Base-by-base conservation (phyloP, 2,329 filamentous ascomycete genomes). In the Sclerotinia nivalis region DNA sequence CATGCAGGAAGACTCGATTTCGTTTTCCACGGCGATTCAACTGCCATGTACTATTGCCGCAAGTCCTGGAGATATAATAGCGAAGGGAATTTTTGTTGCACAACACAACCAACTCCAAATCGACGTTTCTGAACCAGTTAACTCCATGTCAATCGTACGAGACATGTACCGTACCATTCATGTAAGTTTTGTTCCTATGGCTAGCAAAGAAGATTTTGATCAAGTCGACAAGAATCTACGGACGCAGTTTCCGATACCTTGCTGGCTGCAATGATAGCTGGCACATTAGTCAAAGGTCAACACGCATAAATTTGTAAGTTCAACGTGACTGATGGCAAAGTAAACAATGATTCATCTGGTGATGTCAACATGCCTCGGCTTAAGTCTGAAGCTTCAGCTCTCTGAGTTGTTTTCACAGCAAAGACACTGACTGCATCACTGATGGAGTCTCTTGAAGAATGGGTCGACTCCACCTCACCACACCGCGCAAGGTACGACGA, bases 361-460 rank as follows among this genome's bases (percentile, higher is more conserved):
- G n/a, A 45, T 60, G 37, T 40, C 61, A 64, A 64, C 15, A 64
- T 52, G 31, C 61, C 61, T 64, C 61, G 31, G 61, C 22, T 12
- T 12, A 37, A 64, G n/a, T 52, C 34, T 50, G 8, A 52, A 28
- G 25, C 18, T 25, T 15, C 37, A 64, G 61, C 15, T 52, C 45
- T 62, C 45, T 64, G 61, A 64, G 61, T 64, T 64, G 61, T 64
- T 52, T 64, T 34, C 34, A 28, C 61, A 64, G 60, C 47, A 40
- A 28, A 40, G 56, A 59, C 34, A 25, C 13, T 43, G 40, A 28
- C 37, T 52, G 31, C 47, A 50, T 50, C 31, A 37, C 45, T 64
- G 60, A 64, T 40, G 13, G 25, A 52, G 61, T 28, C 7, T 13
- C 15, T 40, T 25, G 8, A 52, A 64, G 47, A 50, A 64, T 31